These are phyloP conservation scores for Apiospora hydei DNA, from an alignment of 2,329 filamentous ascomycete species.

Conservation along the genomic window DNA sequence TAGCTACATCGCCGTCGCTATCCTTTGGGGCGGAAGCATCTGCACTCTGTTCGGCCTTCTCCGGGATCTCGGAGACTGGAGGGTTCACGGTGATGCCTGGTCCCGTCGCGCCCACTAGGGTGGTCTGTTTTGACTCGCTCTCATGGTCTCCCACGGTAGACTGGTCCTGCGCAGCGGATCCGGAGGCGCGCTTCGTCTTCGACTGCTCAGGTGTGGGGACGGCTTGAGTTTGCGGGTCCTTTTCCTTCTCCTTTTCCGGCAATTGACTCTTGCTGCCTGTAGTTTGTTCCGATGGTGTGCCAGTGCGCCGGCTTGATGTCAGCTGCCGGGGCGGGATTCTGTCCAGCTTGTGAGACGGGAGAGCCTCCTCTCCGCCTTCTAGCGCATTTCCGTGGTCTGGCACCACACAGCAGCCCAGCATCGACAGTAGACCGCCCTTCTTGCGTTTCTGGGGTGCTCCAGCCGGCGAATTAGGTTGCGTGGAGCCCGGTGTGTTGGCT, in stretches of 20 bases:
- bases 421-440: constrained; percentile 64
- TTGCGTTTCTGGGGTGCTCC: constrained; percentile 55
- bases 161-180: constrained; percentile 56
- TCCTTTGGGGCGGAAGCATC: constrained; percentile 49
- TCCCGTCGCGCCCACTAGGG: constrained; percentile 43
- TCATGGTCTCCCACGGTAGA: constrained; percentile 49
- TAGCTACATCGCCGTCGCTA: constrained; percentile 69
- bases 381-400: constrained; percentile 65
- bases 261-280: constrained; percentile 50
- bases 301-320: constrained; percentile 61
- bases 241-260: constrained; percentile 57
- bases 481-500: constrained; percentile 55
- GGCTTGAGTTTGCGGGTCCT: constrained; percentile 40
- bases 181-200: constrained; percentile 54
- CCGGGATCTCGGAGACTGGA: constrained; percentile 43
- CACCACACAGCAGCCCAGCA: constrained; percentile 72
- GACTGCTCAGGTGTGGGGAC: constrained; percentile 41
- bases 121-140: constrained; percentile 56
- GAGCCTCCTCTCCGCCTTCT: constrained; percentile 61
- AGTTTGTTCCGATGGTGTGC: constrained; percentile 59
- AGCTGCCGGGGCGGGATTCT: constrained; percentile 62
- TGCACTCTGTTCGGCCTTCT: constrained; percentile 43
- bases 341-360: constrained; percentile 62
- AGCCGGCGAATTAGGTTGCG: constrained; percentile 60
- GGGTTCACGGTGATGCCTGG: constrained; percentile 53